Evolutionary conservation across 2,329 filamentous ascomycete genomes (phyloP).

Genomic region (Cryphonectria naterciae): DNA sequence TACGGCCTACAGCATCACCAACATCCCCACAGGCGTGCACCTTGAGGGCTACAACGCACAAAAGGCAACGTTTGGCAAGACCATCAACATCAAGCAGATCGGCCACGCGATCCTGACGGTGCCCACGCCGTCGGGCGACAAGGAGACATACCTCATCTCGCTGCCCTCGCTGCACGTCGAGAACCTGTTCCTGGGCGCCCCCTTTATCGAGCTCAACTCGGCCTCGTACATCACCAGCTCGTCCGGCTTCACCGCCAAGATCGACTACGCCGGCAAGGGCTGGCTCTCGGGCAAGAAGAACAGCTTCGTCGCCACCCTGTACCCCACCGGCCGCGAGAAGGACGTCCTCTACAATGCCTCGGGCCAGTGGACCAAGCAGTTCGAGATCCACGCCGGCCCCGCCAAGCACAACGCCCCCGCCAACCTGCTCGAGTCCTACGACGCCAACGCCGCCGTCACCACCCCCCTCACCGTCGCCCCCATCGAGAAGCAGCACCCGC

Average conservation of each 20-base stretch:
- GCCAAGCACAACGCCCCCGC: slow-evolving; percentile 53
- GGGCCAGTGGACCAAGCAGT: slow-evolving; percentile 87
- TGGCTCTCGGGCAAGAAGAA: slow-evolving; percentile 98
- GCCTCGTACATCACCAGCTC: slow-evolving; percentile 84
- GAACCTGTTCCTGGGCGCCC: slow-evolving; percentile 81
- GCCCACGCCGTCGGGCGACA: slow-evolving; percentile 50
- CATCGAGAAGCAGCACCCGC: slow-evolving; percentile 78
- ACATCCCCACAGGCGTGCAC: slow-evolving; percentile 78
- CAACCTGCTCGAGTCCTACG: slow-evolving; percentile 62
- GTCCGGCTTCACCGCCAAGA: slow-evolving; percentile 83
- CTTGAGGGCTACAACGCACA: slow-evolving; percentile 93
- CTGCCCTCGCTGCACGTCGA: slow-evolving; percentile 92
- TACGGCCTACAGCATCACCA: slow-evolving; percentile 91
- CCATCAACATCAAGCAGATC: slow-evolving; percentile 93
- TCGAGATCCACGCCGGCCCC: slow-evolving; percentile 73
- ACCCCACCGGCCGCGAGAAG: slow-evolving; percentile 71
- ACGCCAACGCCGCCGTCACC: slow-evolving; percentile 59
- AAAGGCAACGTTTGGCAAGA: slow-evolving; percentile 91
- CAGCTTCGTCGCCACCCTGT: slow-evolving; percentile 76
- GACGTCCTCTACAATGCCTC: slow-evolving; percentile 79
- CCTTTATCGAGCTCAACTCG: slow-evolving; percentile 89
- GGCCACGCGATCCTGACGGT: slow-evolving; percentile 85
- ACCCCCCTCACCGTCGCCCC: slow-evolving; percentile 74
- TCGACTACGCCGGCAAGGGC: slow-evolving; percentile 91
- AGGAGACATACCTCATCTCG: slow-evolving; percentile 85